Conservation (phyloP, 495 filamentous ascomycete species). For the Xylaria acuta region DNA sequence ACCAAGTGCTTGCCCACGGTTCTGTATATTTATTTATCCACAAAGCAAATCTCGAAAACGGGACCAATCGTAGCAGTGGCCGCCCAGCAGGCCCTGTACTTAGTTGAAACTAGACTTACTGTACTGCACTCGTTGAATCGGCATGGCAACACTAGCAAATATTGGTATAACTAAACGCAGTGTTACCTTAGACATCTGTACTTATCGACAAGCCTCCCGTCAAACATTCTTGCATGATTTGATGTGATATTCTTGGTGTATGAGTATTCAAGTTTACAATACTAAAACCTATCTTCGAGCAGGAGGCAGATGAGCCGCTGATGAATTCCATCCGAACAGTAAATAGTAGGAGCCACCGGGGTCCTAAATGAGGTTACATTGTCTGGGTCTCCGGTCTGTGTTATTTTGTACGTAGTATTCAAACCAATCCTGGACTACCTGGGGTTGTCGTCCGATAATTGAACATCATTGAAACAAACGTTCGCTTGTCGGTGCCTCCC, state of each 20-base stretch:
- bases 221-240: neutral
- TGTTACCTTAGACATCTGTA: neutral
- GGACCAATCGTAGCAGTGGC: conserved; percentile 7
- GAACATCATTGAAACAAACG: conserved; percentile 7
- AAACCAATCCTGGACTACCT: neutral
- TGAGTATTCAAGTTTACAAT: neutral
- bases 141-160: neutral
- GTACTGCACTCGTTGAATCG: neutral
- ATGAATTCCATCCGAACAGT: neutral
- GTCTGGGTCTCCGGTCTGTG: conserved; percentile 1
- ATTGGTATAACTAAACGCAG: neutral
- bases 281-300: neutral
- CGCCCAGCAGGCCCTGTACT: neutral
- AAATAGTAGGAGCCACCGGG: neutral
- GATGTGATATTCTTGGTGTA: neutral
- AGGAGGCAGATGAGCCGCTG: neutral
- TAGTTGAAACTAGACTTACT: conserved; percentile 1
- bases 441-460: conserved; percentile 16
- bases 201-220: neutral
- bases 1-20: conserved; percentile 6
- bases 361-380: conserved; percentile 17
- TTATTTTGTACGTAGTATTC: neutral
- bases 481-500: conserved; percentile 11
- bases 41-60: neutral
- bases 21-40: conserved; percentile 9